Conservation (phyloP, 495 filamentous ascomycete genomes). For the Alectoria sarmentosa region DNA sequence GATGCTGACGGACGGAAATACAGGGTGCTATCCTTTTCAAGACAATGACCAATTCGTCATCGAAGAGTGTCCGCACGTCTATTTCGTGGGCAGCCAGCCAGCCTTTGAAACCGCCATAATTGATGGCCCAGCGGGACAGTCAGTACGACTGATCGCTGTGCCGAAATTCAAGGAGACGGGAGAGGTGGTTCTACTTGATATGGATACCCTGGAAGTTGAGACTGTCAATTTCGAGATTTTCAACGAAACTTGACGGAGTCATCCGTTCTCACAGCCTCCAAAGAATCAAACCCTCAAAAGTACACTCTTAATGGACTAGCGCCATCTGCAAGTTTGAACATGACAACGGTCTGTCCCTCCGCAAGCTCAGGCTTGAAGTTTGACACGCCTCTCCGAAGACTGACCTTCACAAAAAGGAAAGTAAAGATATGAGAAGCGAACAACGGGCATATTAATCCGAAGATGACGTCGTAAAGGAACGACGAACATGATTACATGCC, state of each 20-base stretch:
- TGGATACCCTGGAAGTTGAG: conserved; percentile 72
- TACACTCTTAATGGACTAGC: neutral
- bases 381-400: neutral
- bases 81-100: conserved; percentile 83
- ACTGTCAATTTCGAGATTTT: conserved; percentile 58
- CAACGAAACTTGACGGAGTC: conserved; percentile 38
- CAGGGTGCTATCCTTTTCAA: conserved; percentile 95
- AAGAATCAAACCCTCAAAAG: too few species aligned
- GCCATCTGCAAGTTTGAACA: neutral
- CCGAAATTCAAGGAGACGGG: conserved; percentile 76
- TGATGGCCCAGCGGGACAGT: conserved; percentile 53
- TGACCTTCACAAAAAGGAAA: neutral
- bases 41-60: conserved; percentile 82
- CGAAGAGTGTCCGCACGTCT: conserved; percentile 79
- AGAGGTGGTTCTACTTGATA: conserved; percentile 78
- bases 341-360: neutral
- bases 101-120: conserved; percentile 72
- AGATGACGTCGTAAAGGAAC: neutral
- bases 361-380: neutral
- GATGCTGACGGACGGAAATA: conserved; percentile 8
- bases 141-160: conserved; percentile 67
- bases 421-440: neutral
- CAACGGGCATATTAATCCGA: too few species aligned
- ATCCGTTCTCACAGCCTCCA: too few species aligned
- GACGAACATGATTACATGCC: neutral